Evolutionary conservation across 2,329 filamentous ascomycete species (phyloP), one percentile per base, ranked within the genome.

Genomic region (Fusarium caatingaense): DNA sequence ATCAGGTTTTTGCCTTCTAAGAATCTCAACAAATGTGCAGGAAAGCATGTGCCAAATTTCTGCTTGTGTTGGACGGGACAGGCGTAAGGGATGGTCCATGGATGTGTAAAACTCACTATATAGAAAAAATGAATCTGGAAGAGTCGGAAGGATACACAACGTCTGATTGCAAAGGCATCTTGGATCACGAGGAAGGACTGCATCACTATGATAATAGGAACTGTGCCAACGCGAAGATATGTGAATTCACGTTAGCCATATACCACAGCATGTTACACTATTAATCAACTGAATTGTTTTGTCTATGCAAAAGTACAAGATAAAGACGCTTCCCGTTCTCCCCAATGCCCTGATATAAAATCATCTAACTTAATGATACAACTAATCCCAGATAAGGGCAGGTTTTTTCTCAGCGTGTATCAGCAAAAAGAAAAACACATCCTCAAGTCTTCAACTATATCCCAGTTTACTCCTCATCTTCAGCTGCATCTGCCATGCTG

Each of bases 1-100:
- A 99, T 81, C 96, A 98, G 83, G 93, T 99, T 74, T 99, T 99
- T 85, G 94, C 93, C 78, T 99, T 99, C 83, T 84, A 82, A 78
- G 48, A 60, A 37, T 30, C 27, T 46, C 25, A 21, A 34, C 42
- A 28, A 45, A 28, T 55, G 54, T 51, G 28, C n/a, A 25, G 48
- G n/a, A 53, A 53, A 50, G 21, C 30, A 37, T 53, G 25, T 45
- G 25, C 21, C 25, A 47, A 21, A 23, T 32, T 21, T 28, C 37
- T 44, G 27, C 47, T 48, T 64, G 30, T 27, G 32, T 50, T 56
- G 18, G 41, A 41, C 41, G 48, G 37, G 40, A 50, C 41, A n/a
- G 20, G 27, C 37, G 45, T 16, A 53, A 48, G 23, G 28, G 25
- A 47, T 57, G 27, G 34, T 21, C 55, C 41, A 46, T 44, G 30